Evolutionary conservation across 768 basidiomycete genomes (phyloP).

Genomic region (Tricholoma terreum): DNA sequence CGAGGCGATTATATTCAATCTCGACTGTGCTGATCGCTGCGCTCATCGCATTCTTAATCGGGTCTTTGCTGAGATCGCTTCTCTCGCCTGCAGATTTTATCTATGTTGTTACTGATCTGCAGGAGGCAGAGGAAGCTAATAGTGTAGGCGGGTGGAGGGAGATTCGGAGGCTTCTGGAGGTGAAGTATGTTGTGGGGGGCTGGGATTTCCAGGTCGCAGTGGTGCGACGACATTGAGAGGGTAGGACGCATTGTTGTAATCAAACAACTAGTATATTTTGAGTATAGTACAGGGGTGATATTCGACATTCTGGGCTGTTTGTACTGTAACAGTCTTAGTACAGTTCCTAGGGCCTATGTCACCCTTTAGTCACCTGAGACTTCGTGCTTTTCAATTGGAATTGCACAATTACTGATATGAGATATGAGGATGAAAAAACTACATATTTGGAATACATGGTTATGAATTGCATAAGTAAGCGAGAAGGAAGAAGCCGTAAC

Average conservation of each 20-base stretch:
- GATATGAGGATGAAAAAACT: too few relatives aligned
- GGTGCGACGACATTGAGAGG: constrained; percentile 63
- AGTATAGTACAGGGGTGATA: background rate
- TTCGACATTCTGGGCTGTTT: too few relatives aligned
- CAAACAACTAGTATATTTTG: background rate
- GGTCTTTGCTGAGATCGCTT: constrained; percentile 84
- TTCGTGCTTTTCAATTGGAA: too few relatives aligned
- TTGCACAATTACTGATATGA: too few relatives aligned
- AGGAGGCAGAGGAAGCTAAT: constrained; percentile 49
- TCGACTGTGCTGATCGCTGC: constrained; percentile 72
- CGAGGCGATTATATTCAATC: constrained; percentile 34
- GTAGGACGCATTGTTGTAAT: background rate
- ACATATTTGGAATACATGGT: too few relatives aligned
- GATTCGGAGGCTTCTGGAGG: constrained; percentile 75
- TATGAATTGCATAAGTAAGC: too few relatives aligned
- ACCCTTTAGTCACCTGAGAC: too few relatives aligned
- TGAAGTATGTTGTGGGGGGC: constrained; percentile 77
- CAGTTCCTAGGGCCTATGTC: too few relatives aligned
- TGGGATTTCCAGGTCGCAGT: constrained; percentile 90
- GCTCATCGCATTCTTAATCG: constrained; percentile 87
- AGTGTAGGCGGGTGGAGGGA: constrained; percentile 71
- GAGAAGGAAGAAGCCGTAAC: too few relatives aligned
- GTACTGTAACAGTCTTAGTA: too few relatives aligned
- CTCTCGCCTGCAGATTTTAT: constrained; percentile 91
- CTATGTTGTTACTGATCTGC: constrained; percentile 62